These are phyloP conservation scores for Amanita pseudoporphyria DNA, from an alignment of 768 basidiomycete genomes.

Conservation along the genomic window DNA sequence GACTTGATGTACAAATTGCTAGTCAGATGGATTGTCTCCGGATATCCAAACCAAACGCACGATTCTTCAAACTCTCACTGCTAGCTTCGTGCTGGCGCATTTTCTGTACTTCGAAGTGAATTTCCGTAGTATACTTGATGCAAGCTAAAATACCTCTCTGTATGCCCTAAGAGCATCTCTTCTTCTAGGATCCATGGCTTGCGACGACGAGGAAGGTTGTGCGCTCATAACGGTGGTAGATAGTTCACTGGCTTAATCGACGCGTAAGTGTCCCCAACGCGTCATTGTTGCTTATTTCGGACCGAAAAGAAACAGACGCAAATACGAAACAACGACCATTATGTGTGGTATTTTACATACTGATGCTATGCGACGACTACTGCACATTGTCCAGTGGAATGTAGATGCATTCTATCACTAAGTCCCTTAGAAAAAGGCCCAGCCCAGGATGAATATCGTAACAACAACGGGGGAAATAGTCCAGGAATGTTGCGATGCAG, in stretches of 20 bases:
- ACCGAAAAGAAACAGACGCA: neutral
- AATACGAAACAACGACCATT: constrained; percentile 20
- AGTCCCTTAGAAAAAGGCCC: constrained; percentile 3
- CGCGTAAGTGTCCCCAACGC: constrained; percentile 32
- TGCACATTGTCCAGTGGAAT: constrained; percentile 51
- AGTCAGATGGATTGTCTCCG: neutral
- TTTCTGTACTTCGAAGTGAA: constrained; percentile 52
- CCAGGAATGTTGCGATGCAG: neutral
- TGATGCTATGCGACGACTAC: too few relatives aligned
- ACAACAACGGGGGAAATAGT: neutral
- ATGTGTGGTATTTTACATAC: too few relatives aligned
- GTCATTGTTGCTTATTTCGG: constrained; percentile 15
- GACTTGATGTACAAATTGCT: constrained; percentile 36
- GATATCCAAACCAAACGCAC: constrained; percentile 37
- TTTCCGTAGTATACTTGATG: neutral
- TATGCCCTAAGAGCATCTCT: constrained; percentile 69
- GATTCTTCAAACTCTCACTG: constrained; percentile 81
- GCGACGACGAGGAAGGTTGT: constrained; percentile 37
- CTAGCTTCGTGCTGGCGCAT: constrained; percentile 84
- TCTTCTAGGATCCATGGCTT: constrained; percentile 59
- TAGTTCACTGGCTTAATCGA: constrained; percentile 18
- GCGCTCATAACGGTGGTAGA: constrained; percentile 21
- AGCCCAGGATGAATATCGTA: neutral
- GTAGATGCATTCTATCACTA: too few relatives aligned
- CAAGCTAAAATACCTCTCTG: constrained; percentile 42